Evolutionary conservation across 2,329 filamentous ascomycete species (phyloP).

Genomic region (Penicillium sp.): DNA sequence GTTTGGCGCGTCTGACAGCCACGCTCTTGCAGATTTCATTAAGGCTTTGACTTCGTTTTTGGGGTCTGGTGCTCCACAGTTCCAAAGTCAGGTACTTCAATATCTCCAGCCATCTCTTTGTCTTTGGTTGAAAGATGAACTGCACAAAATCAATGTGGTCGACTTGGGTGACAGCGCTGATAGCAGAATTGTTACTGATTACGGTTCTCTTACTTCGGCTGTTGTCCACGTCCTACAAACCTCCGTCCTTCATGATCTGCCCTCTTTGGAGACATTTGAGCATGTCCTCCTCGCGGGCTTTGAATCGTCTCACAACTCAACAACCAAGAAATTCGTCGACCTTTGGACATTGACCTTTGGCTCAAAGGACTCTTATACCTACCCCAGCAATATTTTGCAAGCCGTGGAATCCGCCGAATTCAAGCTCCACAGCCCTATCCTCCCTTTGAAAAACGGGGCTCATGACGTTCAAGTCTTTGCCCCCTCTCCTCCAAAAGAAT

Average conservation of each 20-base stretch:
- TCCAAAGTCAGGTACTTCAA: conserved; percentile 58
- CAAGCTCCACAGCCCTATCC: conserved; percentile 38
- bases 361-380: conserved; percentile 56
- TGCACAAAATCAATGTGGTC: conserved; percentile 30
- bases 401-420: conserved; percentile 63
- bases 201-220: conserved; percentile 33
- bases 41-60: conserved; percentile 57
- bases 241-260: conserved; percentile 27
- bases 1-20: conserved; percentile 42
- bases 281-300: conserved; percentile 55
- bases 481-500: conserved; percentile 10
- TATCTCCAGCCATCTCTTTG: conserved; percentile 55
- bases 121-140: conserved; percentile 38
- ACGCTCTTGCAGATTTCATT: conserved; percentile 52
- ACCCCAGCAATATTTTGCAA: conserved; percentile 64
- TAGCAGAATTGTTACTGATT: conserved; percentile 36
- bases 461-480: neutral
- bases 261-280: conserved; percentile 54
- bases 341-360: conserved; percentile 75
- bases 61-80: conserved; percentile 49
- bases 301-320: conserved; percentile 51
- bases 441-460: neutral
- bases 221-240: conserved; percentile 34
- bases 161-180: conserved; percentile 29
- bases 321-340: conserved; percentile 54